Base-by-base conservation (phyloP, 2,329 filamentous ascomycete species). In the Chaetomium strumarium region DNA sequence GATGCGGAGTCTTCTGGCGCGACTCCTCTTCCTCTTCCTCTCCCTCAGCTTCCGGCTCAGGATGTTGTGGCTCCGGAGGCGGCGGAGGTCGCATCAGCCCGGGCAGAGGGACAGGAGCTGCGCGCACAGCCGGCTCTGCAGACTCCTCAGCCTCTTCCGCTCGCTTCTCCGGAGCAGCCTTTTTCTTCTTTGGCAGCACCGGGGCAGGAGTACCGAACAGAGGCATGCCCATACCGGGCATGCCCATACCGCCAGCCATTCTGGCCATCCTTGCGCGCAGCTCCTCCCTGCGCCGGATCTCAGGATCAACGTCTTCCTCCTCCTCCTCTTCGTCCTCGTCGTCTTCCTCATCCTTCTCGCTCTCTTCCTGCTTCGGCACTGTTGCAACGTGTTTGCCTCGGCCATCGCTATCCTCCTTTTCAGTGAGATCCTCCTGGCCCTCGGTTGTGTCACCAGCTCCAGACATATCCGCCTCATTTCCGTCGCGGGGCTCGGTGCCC, bases 191-290 rank as follows among this genome's bases (percentile, higher is more conserved):
- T 38, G 74, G 79, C 67, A 90, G 80, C 55, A 82, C 83, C 36
- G 79, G 80, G 34, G 84, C 82, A 17, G 80, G 79, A 16, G 53
- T 59, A 13, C 62, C 62, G 49, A 64, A 63, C 14, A 63, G 49
- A 8, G 61, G 59, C 43, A 63, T 62, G 29, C 88, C 89, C 84
- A 97, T 93, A 62, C 90, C 89, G 66, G 90, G 84, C 86, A 97
- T 95, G 43, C 90, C 90, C 89, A 96, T 96, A 19, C 92, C 92
- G 51, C 92, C 92, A 61, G 92, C 95, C 86, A 99, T 93, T 72
- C 96, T 96, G 42, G 93, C 93, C 90, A 99, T 99, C 62, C 93
- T 84, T 56, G 93, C 90, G 55, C 93, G 83, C 31, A 99, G 76
- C 67, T 96, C 92, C 70, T 96, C 84, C 66, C 86, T 88, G 48